phyloP scores from a whole-genome alignment of 2,329 filamentous ascomycete genomes.

The Trichophaea hybrida region DNA sequence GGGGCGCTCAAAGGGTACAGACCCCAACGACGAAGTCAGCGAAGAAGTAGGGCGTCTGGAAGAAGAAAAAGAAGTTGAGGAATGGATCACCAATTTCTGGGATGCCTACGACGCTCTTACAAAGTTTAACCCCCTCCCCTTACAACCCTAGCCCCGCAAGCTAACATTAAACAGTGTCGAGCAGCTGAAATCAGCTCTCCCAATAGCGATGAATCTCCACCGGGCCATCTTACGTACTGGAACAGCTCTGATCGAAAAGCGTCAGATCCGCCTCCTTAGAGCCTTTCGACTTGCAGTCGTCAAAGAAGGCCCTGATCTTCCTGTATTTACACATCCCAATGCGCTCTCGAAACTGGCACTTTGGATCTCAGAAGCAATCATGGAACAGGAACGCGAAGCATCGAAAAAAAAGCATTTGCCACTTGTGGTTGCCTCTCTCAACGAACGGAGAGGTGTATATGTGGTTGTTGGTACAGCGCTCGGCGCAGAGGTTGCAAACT shows the following conservation, averaged over 20 bases:
- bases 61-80: constrained; percentile 38
- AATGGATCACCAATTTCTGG: constrained; percentile 56
- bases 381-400: constrained; percentile 66
- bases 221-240: constrained; percentile 87
- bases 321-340: constrained; percentile 83
- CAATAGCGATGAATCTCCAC: constrained; percentile 76
- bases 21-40: constrained; percentile 32
- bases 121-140: constrained; percentile 38
- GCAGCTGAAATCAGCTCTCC: constrained; percentile 58
- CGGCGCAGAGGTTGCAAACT: constrained; percentile 59
- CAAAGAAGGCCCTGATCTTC: constrained; percentile 81
- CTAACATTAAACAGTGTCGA: constrained; percentile 44
- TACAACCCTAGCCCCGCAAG: neutral
- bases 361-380: constrained; percentile 86
- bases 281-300: constrained; percentile 93
- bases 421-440: constrained; percentile 76
- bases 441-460: constrained; percentile 76
- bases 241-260: constrained; percentile 79
- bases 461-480: constrained; percentile 76
- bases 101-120: constrained; percentile 58
- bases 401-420: constrained; percentile 52
- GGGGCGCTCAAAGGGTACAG: neutral
- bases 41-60: constrained; percentile 34
- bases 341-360: constrained; percentile 85
- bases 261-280: constrained; percentile 79